These are phyloP conservation scores for Myxozyma sirexii DNA, from an alignment of 805 yeast genomes.

Conservation along the genomic window DNA sequence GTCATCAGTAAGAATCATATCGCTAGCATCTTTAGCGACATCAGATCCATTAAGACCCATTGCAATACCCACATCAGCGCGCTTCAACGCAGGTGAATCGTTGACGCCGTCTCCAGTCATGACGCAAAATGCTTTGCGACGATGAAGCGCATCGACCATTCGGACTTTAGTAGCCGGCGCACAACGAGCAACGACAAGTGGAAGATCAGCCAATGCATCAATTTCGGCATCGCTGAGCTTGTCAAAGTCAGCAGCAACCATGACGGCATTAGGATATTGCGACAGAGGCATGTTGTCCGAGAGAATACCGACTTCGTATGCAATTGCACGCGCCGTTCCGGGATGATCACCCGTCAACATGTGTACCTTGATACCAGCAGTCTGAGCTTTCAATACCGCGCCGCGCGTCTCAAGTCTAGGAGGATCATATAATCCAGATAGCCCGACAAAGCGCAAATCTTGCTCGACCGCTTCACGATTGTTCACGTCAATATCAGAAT, in stretches of 20 bases:
- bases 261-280: slow-evolving; percentile 51
- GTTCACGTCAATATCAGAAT: slow-evolving; percentile 27
- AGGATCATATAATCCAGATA: slow-evolving; percentile 80
- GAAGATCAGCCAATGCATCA: slow-evolving; percentile 66
- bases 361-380: slow-evolving; percentile 76
- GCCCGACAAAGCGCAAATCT: slow-evolving; percentile 60
- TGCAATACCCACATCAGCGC: slow-evolving; percentile 80
- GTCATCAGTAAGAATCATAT: slow-evolving; percentile 75
- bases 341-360: slow-evolving; percentile 86
- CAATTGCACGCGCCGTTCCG: slow-evolving; percentile 77
- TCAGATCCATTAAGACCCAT: slow-evolving; percentile 83
- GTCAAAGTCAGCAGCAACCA: slow-evolving; percentile 76
- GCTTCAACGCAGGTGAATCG: slow-evolving; percentile 76
- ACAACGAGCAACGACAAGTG: slow-evolving; percentile 79
- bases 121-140: slow-evolving; percentile 65
- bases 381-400: slow-evolving; percentile 67
- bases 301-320: slow-evolving; percentile 76
- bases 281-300: slow-evolving; percentile 55
- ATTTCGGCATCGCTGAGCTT: slow-evolving; percentile 60
- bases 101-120: slow-evolving; percentile 88
- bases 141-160: slow-evolving; percentile 76
- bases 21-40: slow-evolving; percentile 81
- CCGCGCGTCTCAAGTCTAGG: slow-evolving; percentile 75
- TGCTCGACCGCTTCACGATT: slow-evolving; percentile 54
- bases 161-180: slow-evolving; percentile 82